Conservation (phyloP, 2,329 filamentous ascomycete genomes). For the Ceratocystis eucalypticola region DNA sequence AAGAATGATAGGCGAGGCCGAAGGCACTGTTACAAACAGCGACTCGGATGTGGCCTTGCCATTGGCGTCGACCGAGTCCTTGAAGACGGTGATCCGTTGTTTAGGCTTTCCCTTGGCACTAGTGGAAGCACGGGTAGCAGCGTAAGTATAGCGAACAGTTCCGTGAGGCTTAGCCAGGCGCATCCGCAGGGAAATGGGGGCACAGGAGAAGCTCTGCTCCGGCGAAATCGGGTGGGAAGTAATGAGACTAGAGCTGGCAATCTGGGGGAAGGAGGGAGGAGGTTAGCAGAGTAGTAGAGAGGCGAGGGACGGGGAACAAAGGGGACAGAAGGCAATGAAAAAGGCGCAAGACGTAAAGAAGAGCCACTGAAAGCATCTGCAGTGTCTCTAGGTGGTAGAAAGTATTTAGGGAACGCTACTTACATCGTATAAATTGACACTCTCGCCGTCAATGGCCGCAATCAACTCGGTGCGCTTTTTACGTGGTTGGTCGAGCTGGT, state of each 20-base stretch:
- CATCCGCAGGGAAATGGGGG: constrained; percentile 44
- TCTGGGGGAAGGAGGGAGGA: constrained; percentile 28
- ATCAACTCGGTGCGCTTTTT: constrained; percentile 50
- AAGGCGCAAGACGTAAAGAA: too few relatives aligned
- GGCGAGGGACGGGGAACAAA: too few relatives aligned
- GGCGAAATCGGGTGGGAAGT: constrained; percentile 55
- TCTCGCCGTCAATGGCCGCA: constrained; percentile 52
- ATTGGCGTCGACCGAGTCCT: constrained; percentile 39
- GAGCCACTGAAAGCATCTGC: neutral
- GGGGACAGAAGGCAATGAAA: neutral
- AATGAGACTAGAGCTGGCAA: constrained; percentile 46
- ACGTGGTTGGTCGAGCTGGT: constrained; percentile 43
- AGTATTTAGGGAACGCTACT: constrained; percentile 22
- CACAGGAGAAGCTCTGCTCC: constrained; percentile 49
- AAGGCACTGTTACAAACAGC: constrained; percentile 31
- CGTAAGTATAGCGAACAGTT: constrained; percentile 47
- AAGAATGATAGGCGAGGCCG: constrained; percentile 26
- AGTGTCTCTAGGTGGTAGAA: too few relatives aligned
- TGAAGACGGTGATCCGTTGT: constrained; percentile 45
- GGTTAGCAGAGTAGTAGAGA: constrained; percentile 20
- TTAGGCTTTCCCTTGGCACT: constrained; percentile 22
- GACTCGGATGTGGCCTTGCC: constrained; percentile 41
- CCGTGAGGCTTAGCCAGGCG: constrained; percentile 36
- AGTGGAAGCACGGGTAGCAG: constrained; percentile 38
- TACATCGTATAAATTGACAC: constrained; percentile 53